Evolutionary conservation across 225 moss, liverwort and hornwort species (phyloP).

Genomic region (Ulota crispa): DNA sequence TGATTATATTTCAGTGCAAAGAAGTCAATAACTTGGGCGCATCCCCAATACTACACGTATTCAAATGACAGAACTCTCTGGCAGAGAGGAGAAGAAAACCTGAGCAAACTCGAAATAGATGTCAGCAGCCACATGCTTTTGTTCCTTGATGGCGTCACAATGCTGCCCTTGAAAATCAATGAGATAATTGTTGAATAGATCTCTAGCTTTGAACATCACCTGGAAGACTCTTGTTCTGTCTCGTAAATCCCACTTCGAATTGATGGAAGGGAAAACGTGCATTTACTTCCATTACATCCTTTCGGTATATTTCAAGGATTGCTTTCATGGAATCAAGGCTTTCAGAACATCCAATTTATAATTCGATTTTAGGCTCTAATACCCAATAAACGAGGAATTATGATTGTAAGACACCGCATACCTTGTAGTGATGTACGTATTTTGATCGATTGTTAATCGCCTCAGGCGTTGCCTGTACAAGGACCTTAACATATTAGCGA

Average conservation of each 20-base stretch:
- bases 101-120: slow-evolving; percentile 88
- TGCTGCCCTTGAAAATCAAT: slow-evolving; percentile 64
- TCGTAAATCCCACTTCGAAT: neutral
- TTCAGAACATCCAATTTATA: neutral
- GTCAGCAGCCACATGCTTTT: slow-evolving; percentile 71
- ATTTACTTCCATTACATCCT: neutral
- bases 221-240: slow-evolving; percentile 17
- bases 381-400: neutral
- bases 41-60: neutral
- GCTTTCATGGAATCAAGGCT: neutral
- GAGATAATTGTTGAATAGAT: slow-evolving; percentile 58
- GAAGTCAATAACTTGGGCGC: neutral
- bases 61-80: neutral
- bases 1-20: neutral
- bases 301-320: neutral
- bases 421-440: slow-evolving; percentile 81
- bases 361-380: neutral
- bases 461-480: slow-evolving; percentile 37
- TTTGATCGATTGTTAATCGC: slow-evolving; percentile 54
- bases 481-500: slow-evolving; percentile 7
- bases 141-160: slow-evolving; percentile 65
- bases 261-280: neutral
- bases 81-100: slow-evolving; percentile 33
- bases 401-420: slow-evolving; percentile 16
- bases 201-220: slow-evolving; percentile 87